phyloP scores from a whole-genome alignment of 495 filamentous ascomycete genomes.

The Penicillium parvum region DNA sequence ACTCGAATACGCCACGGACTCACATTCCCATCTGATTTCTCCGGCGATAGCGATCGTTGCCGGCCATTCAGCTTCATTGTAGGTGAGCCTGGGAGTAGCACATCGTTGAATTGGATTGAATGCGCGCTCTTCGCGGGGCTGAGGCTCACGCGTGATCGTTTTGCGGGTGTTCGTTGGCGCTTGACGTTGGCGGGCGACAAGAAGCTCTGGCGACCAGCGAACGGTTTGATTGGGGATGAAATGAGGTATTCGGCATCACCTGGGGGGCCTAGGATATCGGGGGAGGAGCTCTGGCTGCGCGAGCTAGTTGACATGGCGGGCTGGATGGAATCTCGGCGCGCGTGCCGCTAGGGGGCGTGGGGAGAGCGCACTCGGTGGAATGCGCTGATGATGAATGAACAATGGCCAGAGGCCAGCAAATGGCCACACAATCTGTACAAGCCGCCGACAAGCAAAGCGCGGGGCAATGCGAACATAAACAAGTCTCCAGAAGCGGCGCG shows the following conservation, averaged over 20 bases:
- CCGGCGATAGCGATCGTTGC: constrained; percentile 34
- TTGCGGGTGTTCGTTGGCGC: constrained; percentile 32
- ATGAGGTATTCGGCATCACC: constrained; percentile 44
- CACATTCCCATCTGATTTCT: constrained; percentile 35
- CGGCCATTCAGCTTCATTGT: constrained; percentile 32
- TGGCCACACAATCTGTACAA: constrained; percentile 2
- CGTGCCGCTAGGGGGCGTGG: constrained; percentile 25
- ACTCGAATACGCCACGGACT: constrained; percentile 58
- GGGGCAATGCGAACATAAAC: constrained; percentile 36
- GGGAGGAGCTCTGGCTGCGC: constrained; percentile 42
- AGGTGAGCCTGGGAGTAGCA: constrained; percentile 41
- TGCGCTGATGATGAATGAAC: constrained; percentile 9
- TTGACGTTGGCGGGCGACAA: constrained; percentile 36
- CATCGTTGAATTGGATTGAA: constrained; percentile 44
- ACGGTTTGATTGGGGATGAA: constrained; percentile 42
- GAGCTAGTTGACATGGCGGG: constrained; percentile 29
- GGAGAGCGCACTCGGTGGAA: constrained; percentile 21
- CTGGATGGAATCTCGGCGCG: constrained; percentile 24
- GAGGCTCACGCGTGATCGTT: constrained; percentile 35
- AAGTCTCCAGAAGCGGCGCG: constrained; percentile 34
- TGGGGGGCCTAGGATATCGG: constrained; percentile 44
- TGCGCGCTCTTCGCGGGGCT: constrained; percentile 39
- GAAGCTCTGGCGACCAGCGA: constrained; percentile 40
- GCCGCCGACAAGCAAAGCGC: constrained; percentile 16
- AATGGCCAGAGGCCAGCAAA: constrained; percentile 1